Conservation (phyloP, 2,329 filamentous ascomycete species). For the Colletotrichum magnum region DNA sequence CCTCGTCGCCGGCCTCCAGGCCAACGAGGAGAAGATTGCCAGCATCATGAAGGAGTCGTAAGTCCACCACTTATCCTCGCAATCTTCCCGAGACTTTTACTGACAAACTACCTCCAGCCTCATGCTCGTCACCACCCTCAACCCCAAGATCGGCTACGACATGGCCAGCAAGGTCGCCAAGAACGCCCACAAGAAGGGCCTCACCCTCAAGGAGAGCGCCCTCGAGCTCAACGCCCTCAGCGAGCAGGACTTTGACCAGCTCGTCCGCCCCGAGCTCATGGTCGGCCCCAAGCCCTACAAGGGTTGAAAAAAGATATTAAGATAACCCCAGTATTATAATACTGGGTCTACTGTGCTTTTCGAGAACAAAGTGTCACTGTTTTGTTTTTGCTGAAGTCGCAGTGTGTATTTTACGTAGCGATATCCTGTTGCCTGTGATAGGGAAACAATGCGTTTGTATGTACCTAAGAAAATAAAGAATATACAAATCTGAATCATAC, state of each 20-base stretch:
- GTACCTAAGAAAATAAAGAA: not conserved
- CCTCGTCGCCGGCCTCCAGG: constrained; percentile 87
- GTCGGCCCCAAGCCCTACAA: constrained; percentile 81
- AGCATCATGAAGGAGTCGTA: constrained; percentile 95
- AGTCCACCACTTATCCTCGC: constrained; percentile 51
- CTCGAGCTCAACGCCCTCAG: constrained; percentile 93
- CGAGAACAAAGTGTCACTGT: not conserved
- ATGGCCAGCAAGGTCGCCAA: constrained; percentile 98
- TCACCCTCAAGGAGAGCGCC: constrained; percentile 93
- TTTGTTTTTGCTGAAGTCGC: not conserved
- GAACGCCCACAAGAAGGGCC: constrained; percentile 98
- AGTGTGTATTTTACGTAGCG: constrained; percentile 37
- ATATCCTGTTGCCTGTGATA: constrained; percentile 39
- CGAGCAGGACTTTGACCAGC: constrained; percentile 88
- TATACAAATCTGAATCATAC: not conserved
- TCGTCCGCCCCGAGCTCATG: constrained; percentile 96
- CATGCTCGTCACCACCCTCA: constrained; percentile 98
- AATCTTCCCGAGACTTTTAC: constrained; percentile 1
- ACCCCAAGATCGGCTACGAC: constrained; percentile 97
- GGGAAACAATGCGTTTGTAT: constrained; percentile 34
- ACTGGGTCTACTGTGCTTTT: constrained; percentile 7
- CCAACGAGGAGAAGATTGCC: constrained; percentile 93
- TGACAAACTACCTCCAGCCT: constrained; percentile 69
- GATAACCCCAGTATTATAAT: not conserved
- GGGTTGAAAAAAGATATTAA: constrained; percentile 49